Percentiles rank a stretch among this genome's conserved stretches.
These are phyloP conservation scores for Nitzschia palea DNA, from an alignment of 108 stramenopile species.

Conservation along the genomic window DNA sequence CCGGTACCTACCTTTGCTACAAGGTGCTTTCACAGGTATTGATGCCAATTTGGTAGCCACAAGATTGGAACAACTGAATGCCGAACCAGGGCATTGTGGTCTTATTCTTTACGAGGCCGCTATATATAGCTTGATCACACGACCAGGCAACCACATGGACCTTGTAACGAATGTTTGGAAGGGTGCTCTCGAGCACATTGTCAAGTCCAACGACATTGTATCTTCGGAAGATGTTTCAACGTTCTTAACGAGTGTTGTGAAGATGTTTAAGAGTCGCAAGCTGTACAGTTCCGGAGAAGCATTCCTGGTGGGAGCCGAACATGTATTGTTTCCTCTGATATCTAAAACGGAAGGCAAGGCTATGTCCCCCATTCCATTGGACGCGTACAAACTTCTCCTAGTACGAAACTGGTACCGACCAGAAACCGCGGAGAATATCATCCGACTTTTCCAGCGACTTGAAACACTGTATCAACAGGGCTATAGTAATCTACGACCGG, in stretches of 20 bases:
- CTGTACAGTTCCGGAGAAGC: slow-evolving; percentile 15
- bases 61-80: background rate
- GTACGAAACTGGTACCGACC: slow-evolving; percentile 31
- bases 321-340: background rate
- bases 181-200: slow-evolving; percentile 5
- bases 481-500: slow-evolving; percentile 22
- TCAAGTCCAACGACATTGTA: background rate
- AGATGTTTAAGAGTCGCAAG: slow-evolving; percentile 21
- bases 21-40: slow-evolving; percentile 7
- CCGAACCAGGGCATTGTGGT: slow-evolving; percentile 7
- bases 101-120: slow-evolving; percentile 9
- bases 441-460: slow-evolving; percentile 9
- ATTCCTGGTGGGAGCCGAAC: slow-evolving; percentile 22
- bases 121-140: slow-evolving; percentile 8
- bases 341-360: background rate
- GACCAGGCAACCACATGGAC: background rate
- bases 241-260: slow-evolving; percentile 16
- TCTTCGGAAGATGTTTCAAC: slow-evolving; percentile 4
- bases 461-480: slow-evolving; percentile 20
- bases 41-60: background rate
- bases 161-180: slow-evolving; percentile 8
- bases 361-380: slow-evolving; percentile 17
- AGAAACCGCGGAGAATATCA: slow-evolving; percentile 10
- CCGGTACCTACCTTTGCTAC: slow-evolving; percentile 10
- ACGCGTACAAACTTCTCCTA: slow-evolving; percentile 20